Conservation (phyloP, 2,329 filamentous ascomycete genomes). For the Xylariaceae sp. region DNA sequence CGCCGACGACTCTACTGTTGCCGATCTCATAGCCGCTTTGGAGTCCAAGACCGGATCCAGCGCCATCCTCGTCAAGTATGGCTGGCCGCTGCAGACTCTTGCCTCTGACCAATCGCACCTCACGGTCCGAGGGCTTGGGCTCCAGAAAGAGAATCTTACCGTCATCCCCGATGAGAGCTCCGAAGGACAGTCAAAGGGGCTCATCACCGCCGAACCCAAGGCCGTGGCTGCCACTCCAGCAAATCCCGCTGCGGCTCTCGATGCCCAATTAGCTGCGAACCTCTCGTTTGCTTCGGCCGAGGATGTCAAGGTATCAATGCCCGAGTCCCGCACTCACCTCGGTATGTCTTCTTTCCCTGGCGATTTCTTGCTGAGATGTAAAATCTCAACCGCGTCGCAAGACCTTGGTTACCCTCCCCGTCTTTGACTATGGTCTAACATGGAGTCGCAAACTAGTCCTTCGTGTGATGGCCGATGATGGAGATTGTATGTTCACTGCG, state of each 20-base stretch:
- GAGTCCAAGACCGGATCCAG: constrained; percentile 58
- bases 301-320: constrained; percentile 45
- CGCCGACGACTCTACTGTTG: constrained; percentile 61
- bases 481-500: constrained; percentile 88
- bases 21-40: constrained; percentile 56
- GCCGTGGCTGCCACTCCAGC: constrained; percentile 3
- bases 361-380: not conserved
- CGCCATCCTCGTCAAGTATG: constrained; percentile 73
- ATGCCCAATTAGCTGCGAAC: constrained; percentile 9
- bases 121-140: constrained; percentile 44
- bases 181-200: not conserved
- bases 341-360: constrained; percentile 31
- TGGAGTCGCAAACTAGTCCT: constrained; percentile 49
- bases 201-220: constrained; percentile 3
- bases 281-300: constrained; percentile 34
- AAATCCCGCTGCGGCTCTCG: not conserved
- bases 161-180: constrained; percentile 40
- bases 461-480: constrained; percentile 94
- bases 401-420: not conserved
- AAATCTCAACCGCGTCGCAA: not conserved
- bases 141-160: constrained; percentile 48
- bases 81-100: constrained; percentile 72
- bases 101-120: constrained; percentile 49
- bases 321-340: constrained; percentile 46
- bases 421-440: constrained; percentile 3